Evolutionary conservation across 2,329 filamentous ascomycete genomes (phyloP).

Genomic region (Pseudodiploospora longispora): DNA sequence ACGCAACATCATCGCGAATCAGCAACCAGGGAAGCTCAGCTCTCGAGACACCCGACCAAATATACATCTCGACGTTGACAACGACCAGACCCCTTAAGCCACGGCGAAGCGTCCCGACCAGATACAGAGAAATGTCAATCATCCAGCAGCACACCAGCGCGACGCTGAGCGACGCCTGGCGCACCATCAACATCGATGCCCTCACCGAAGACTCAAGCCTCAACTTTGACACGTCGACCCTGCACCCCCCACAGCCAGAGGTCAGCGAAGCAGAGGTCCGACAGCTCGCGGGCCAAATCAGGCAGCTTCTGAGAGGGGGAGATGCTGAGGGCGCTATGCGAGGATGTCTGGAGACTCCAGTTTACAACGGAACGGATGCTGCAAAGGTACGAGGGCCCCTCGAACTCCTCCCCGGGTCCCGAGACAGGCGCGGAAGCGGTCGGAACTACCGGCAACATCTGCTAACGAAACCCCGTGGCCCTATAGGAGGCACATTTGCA

Average conservation of each 20-base stretch:
- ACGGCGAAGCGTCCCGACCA: not conserved
- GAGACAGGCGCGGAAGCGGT: not conserved
- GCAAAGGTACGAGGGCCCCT: slow-evolving; percentile 42
- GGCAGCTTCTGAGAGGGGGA: slow-evolving; percentile 78
- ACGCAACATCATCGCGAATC: slow-evolving; percentile 20
- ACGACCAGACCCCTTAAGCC: not conserved
- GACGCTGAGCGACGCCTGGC: slow-evolving; percentile 58
- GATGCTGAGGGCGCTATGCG: slow-evolving; percentile 82
- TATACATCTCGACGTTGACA: not conserved
- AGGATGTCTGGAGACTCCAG: slow-evolving; percentile 75
- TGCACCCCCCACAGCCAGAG: slow-evolving; percentile 69
- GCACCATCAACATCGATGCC: slow-evolving; percentile 90
- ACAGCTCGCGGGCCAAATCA: slow-evolving; percentile 68
- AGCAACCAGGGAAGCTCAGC: slow-evolving; percentile 7
- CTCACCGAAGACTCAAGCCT: slow-evolving; percentile 80
- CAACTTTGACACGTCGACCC: slow-evolving; percentile 84
- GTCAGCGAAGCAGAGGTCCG: slow-evolving; percentile 72
- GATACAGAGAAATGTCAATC: slow-evolving; percentile 46
- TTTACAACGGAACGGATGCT: slow-evolving; percentile 55
- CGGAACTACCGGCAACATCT: not conserved
- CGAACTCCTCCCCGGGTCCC: not conserved
- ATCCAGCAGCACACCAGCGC: slow-evolving; percentile 57
- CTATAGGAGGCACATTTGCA: slow-evolving; percentile 73
- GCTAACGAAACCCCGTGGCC: not conserved
- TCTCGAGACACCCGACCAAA: not conserved